Base-by-base conservation (phyloP, 148 eudicot genomes). In the Drosera capensis region DNA sequence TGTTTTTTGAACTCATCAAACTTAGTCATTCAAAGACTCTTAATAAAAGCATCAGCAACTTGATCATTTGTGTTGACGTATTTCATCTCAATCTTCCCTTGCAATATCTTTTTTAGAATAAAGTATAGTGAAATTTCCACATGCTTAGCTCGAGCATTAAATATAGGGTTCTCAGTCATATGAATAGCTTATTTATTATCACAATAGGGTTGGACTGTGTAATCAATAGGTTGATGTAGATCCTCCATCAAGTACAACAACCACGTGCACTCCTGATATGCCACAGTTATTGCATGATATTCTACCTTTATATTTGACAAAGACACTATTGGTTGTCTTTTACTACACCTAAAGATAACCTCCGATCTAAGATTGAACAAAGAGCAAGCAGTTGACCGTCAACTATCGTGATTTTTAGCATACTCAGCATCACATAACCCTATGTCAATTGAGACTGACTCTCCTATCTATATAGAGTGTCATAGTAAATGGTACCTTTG, bases 121-220 rank as follows among this genome's bases (percentile, higher is more conserved):
- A 54, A 62, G 13, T 60, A 54, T 13, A 46, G 35, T 19, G 41
- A 34, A 0, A 49, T 20, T 26, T 49, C 49, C 42, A 36, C 26
- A 37, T 50, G 51, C 28, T 48, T 57, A 0, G 40, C 41, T 13
- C 40, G 13, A n/a, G 47, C 61, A 28, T 47, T 46, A 24, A 48
- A 57, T 14, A 48, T 25, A 1, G 48, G 54, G 40, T 60, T 53
- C 25, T 62, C 51, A 0, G 49, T 50, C 30, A 62, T n/a, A 3
- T 34, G 25, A 6, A 59, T 43, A 12, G 57, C 52, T 46, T 46
- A 51, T 19, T 42, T 16, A 46, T 59, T 52, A 34, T 59, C 57
- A 37, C 51, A 59, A 20, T 44, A 24, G 8, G 52, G 18, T 23
- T 35, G 15, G 0, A 52, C 36, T 8, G 25, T 23, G n/a, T 51